Evolutionary conservation across 2,329 filamentous ascomycete species (phyloP), one percentile per base, ranked within the genome.

Genomic region (Blastomyces parvus): DNA sequence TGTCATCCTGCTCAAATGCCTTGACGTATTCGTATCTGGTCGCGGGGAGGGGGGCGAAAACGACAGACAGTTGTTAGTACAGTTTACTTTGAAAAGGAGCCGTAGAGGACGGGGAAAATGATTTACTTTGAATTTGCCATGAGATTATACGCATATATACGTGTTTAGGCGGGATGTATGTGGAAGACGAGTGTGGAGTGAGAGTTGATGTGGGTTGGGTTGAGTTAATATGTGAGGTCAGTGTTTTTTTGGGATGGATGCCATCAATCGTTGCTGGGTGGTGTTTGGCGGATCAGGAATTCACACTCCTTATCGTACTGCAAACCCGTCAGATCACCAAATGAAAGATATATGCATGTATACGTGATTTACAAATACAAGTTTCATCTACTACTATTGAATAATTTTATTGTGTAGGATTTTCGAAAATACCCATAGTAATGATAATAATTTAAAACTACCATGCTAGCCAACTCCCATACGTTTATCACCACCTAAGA

Each of bases 11-110:
- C 81, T 99, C 94, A 72, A 97, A 97, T 58, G 81, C 78, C 74
- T 90, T 90, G 67, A 97, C 93, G 76, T 99, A 99, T 79, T 96
- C 92, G 74, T 91, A 97, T 77, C 90, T 96, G 7, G 17, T 17
- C 17, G 38, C n/a, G n/a, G 40, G 40, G 63, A 70, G 22, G 30
- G 59, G 38, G 42, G 56, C 33, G 36, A 14, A 19, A 17, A 25
- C 8, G n/a, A 2, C 1, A 17, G 17, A 22, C 2, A 8, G 13
- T 48, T 1, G 13, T 27, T 19, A 19, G 22, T 9, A 33, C 5
- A 2, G 11, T 33, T 36, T n/a, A 36, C 17, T 36, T 33, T n/a
- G 22, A 50, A 17, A 5, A n/a, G n/a, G 25, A 46, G 36, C 9
- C 9, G 36, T 7, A 4, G 27, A 11, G 13, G 2, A n/a, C 17